These are phyloP conservation scores for Henckelia pumila DNA, from an alignment of 257 asterid species.

Conservation along the genomic window DNA sequence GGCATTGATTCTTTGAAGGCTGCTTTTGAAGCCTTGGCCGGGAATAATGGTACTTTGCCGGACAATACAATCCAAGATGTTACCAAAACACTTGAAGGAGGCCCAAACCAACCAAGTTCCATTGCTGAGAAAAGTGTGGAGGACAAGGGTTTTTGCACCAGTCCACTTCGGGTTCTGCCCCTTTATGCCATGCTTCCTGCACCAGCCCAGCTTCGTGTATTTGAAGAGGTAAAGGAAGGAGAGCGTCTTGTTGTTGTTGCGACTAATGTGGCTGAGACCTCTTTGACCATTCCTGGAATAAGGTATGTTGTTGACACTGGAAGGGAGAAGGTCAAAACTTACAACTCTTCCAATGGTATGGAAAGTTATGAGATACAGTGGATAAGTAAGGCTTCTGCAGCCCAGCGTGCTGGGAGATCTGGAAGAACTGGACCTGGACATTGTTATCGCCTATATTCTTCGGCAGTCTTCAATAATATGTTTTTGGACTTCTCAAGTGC, in stretches of 20 bases:
- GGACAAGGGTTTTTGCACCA: slow-evolving; percentile 33
- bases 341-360: slow-evolving; percentile 76
- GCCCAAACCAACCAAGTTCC: slow-evolving; percentile 28
- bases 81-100: slow-evolving; percentile 32
- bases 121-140: slow-evolving; percentile 22
- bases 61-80: slow-evolving; percentile 30
- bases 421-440: slow-evolving; percentile 99
- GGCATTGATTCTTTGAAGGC: slow-evolving; percentile 62
- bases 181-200: slow-evolving; percentile 99
- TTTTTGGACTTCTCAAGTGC: slow-evolving; percentile 73
- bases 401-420: slow-evolving; percentile 96
- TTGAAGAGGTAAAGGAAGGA: slow-evolving; percentile 69
- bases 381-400: slow-evolving; percentile 97
- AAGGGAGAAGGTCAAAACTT: slow-evolving; percentile 80
- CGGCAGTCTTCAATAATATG: slow-evolving; percentile 70
- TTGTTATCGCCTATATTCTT: slow-evolving; percentile 89
- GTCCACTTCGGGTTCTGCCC: slow-evolving; percentile 67
- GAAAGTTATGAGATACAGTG: slow-evolving; percentile 82
- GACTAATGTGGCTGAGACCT: slow-evolving; percentile 96
- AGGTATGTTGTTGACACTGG: slow-evolving; percentile 95
- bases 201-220: slow-evolving; percentile 83
- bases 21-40: slow-evolving; percentile 68
- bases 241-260: slow-evolving; percentile 89
- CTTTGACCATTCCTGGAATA: slow-evolving; percentile 95
- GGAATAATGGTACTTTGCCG: slow-evolving; percentile 35